phyloP scores from a whole-genome alignment of 2,329 filamentous ascomycete species.

The Thyridium curvatum region DNA sequence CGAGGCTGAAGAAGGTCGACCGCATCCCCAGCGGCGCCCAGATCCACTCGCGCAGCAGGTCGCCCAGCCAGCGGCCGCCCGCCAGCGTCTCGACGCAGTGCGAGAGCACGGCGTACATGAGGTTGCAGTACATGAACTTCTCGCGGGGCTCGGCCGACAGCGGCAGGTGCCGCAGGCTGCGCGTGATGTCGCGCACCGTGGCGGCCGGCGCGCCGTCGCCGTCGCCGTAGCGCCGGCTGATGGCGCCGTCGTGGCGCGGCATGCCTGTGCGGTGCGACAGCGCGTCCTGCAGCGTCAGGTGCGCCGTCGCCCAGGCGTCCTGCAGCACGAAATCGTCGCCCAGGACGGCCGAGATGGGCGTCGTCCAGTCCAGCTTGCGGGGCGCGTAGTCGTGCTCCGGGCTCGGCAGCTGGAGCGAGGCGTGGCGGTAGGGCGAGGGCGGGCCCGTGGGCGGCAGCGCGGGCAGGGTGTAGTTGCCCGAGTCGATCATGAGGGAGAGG shows the following conservation, averaged over 20 bases:
- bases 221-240: slow-evolving; percentile 19
- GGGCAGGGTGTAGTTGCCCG: slow-evolving; percentile 24
- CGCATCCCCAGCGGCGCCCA: slow-evolving; percentile 39
- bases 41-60: slow-evolving; percentile 29
- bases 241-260: slow-evolving; percentile 31
- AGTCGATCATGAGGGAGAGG: slow-evolving; percentile 39
- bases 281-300: slow-evolving; percentile 46
- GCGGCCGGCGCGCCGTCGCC: slow-evolving; percentile 23
- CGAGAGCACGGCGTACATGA: slow-evolving; percentile 42
- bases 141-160: slow-evolving; percentile 31
- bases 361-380: slow-evolving; percentile 35
- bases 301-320: slow-evolving; percentile 30
- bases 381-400: slow-evolving; percentile 6
- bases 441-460: slow-evolving; percentile 8
- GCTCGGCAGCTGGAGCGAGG: too few relatives aligned
- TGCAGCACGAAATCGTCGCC: slow-evolving; percentile 40
- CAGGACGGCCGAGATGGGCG: slow-evolving; percentile 38
- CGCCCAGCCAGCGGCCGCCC: slow-evolving; percentile 21
- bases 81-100: slow-evolving; percentile 38
- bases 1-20: slow-evolving; percentile 25
- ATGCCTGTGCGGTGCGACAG: slow-evolving; percentile 45
- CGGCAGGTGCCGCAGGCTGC: slow-evolving; percentile 34
- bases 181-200: slow-evolving; percentile 26
- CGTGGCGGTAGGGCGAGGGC: slow-evolving; percentile 6
- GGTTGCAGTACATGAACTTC: slow-evolving; percentile 43